A percentile compares a stretch with the other conserved stretches of the same genome.
Evolutionary conservation across 1,284 basidiomycete species (phyloP).

Genomic region (Moesziomyces antarcticus): DNA sequence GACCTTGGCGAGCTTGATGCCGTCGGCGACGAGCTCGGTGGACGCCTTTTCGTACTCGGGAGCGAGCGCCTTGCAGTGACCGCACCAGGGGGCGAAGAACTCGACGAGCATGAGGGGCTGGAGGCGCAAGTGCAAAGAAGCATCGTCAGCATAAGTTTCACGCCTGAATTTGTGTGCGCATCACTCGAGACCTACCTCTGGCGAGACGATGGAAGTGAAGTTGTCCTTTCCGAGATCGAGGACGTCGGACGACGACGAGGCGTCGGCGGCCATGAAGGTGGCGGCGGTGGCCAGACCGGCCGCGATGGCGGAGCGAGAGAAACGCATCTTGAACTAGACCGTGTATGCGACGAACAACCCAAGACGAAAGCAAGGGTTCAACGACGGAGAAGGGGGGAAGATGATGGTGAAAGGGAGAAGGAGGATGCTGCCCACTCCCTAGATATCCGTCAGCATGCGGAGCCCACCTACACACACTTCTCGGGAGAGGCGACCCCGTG

Average conservation of each 20-base stretch:
- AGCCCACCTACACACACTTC: no score
- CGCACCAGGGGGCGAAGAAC: slow-evolving; percentile 91
- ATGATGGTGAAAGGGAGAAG: background rate
- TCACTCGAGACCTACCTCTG: slow-evolving; percentile 67
- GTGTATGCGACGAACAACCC: slow-evolving; percentile 1
- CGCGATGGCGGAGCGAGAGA: slow-evolving; percentile 47
- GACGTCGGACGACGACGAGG: slow-evolving; percentile 79
- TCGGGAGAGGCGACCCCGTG: no score
- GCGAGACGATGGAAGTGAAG: slow-evolving; percentile 78
- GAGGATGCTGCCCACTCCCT: background rate
- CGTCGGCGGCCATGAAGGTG: slow-evolving; percentile 71
- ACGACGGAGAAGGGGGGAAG: background rate
- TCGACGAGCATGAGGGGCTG: slow-evolving; percentile 89
- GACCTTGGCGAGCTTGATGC: slow-evolving; percentile 89
- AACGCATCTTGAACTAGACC: slow-evolving; percentile 39
- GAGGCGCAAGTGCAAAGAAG: background rate
- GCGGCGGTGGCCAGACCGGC: slow-evolving; percentile 54
- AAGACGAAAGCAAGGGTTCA: slow-evolving; percentile 9
- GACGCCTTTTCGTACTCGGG: slow-evolving; percentile 92
- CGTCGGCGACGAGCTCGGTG: slow-evolving; percentile 83
- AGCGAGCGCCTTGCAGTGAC: slow-evolving; percentile 77
- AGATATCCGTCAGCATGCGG: slow-evolving; percentile 8
- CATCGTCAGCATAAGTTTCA: background rate
- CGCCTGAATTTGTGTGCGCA: background rate
- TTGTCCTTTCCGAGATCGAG: slow-evolving; percentile 77